Percentiles rank a stretch among this genome's conserved stretches.
phyloP scores from a whole-genome alignment of 305 asterid genomes.

The Plantago rigida region DNA sequence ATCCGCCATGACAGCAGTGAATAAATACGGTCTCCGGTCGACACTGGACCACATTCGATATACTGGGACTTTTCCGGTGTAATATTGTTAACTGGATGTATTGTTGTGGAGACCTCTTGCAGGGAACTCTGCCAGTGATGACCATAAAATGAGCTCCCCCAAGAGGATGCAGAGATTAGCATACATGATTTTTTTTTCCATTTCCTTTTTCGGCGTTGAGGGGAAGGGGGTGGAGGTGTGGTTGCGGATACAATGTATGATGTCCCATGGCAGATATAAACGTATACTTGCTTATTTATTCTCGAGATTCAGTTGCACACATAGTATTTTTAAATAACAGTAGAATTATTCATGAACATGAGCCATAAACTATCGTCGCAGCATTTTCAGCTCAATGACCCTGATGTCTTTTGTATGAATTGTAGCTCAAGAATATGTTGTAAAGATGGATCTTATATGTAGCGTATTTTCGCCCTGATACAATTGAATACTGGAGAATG shows the following conservation, averaged over 20 bases:
- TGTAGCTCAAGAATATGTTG: too few species aligned
- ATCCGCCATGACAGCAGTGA: slow-evolving; percentile 72
- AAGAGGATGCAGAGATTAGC: slow-evolving; percentile 27
- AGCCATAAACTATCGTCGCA: background rate
- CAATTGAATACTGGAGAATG: background rate
- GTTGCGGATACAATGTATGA: background rate
- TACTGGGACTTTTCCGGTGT: slow-evolving; percentile 61
- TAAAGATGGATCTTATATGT: too few species aligned
- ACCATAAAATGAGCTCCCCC: slow-evolving; percentile 25
- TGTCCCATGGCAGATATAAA: background rate
- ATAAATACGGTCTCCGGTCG: slow-evolving; percentile 58
- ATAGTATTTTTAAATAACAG: background rate
- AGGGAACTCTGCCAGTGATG: background rate
- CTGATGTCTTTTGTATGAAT: background rate
- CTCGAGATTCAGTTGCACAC: background rate
- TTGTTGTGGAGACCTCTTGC: background rate
- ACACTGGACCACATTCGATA: slow-evolving; percentile 61
- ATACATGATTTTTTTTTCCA: background rate
- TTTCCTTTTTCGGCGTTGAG: background rate
- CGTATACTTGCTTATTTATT: background rate
- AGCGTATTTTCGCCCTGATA: too few species aligned
- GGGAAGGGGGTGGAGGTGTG: background rate
- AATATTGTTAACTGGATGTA: slow-evolving; percentile 9
- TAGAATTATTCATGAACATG: background rate
- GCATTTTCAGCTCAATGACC: background rate